A percentile compares a stretch with the other conserved stretches of the same genome.
These are phyloP conservation scores for Penicillium hordei DNA, from an alignment of 2,329 filamentous ascomycete species.

Conservation along the genomic window DNA sequence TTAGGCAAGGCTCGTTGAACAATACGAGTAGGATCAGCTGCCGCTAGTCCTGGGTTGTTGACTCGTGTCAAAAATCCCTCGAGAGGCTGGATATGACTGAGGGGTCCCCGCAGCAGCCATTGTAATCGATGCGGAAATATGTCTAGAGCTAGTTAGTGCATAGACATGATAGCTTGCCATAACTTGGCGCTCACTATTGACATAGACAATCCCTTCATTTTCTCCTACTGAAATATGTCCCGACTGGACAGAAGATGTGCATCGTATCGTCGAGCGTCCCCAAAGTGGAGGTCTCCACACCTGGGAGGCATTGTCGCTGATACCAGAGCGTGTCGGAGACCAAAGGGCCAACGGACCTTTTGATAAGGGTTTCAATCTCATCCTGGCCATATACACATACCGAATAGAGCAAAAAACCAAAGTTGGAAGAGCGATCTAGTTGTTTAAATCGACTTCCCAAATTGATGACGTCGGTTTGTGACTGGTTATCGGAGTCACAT, in stretches of 20 bases:
- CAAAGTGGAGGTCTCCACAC: conserved; percentile 18
- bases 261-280: conserved; percentile 18
- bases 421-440: neutral
- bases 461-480: conserved; percentile 13
- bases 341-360: conserved; percentile 11
- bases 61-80: conserved; percentile 54
- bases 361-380: conserved; percentile 21
- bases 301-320: conserved; percentile 1
- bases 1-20: conserved; percentile 63
- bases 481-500: conserved; percentile 5
- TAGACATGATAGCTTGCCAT: conserved; percentile 8
- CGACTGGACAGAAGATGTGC: conserved; percentile 62
- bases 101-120: conserved; percentile 58
- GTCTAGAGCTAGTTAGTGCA: conserved; percentile 51
- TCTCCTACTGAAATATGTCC: conserved; percentile 77
- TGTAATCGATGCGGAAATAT: conserved; percentile 78
- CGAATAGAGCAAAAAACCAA: neutral
- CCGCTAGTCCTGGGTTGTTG: conserved; percentile 52
- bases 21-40: conserved; percentile 57
- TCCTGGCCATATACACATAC: conserved; percentile 11
- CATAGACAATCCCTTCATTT: conserved; percentile 82
- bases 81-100: conserved; percentile 46
- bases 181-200: conserved; percentile 67
- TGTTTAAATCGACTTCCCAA: neutral
- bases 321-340: neutral